Evolutionary conservation across 192 early-diverging fungal genomes (phyloP).

Genomic region (Linderina pennispora): DNA sequence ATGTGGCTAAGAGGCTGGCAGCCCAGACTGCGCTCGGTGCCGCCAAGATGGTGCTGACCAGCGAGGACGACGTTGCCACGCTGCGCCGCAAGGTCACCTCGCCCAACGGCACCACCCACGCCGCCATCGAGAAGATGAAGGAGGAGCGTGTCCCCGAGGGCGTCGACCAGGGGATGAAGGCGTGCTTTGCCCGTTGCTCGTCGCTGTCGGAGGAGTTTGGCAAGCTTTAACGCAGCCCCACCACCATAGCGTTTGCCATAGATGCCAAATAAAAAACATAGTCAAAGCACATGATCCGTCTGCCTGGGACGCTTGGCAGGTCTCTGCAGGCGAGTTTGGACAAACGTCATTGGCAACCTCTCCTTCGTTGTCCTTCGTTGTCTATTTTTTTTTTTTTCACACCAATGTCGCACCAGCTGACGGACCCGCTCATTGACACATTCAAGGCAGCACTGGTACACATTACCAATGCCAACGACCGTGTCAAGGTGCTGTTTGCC

Average conservation of each 20-base stretch:
- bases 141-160: slow-evolving; percentile 37
- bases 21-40: slow-evolving; percentile 91
- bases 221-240: slow-evolving; percentile 36
- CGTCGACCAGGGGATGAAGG: slow-evolving; percentile 16
- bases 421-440: not conserved
- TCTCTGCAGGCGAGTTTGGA: too few species aligned
- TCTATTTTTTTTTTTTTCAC: not conserved
- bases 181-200: slow-evolving; percentile 22
- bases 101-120: slow-evolving; percentile 91
- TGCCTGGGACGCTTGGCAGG: too few species aligned
- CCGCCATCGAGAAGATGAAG: slow-evolving; percentile 75
- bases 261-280: too few species aligned
- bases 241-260: too few species aligned
- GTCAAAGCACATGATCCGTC: too few species aligned
- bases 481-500: not conserved
- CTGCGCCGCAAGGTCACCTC: slow-evolving; percentile 85
- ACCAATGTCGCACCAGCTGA: not conserved
- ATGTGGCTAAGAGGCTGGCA: slow-evolving; percentile 71
- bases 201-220: slow-evolving; percentile 37
- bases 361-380: too few species aligned
- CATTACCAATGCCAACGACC: not conserved
- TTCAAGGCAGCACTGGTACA: not conserved
- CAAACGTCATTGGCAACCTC: too few species aligned
- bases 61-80: slow-evolving; percentile 62
- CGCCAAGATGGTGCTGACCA: slow-evolving; percentile 72